phyloP scores from a whole-genome alignment of 75 land plant species.

The Cunninghamia lanceolata region DNA sequence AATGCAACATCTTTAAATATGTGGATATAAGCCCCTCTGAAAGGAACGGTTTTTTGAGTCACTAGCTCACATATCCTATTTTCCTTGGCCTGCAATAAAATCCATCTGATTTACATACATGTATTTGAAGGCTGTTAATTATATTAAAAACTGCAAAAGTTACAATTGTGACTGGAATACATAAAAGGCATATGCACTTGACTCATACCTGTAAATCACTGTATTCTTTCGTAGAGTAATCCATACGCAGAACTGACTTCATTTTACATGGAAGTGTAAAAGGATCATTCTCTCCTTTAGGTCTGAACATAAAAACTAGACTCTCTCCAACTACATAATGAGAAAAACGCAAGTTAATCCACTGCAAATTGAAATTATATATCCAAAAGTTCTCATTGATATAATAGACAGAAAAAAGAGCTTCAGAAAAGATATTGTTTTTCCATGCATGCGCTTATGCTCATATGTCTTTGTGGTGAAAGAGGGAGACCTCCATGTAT shows the following conservation, averaged over 20 bases:
- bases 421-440: not conserved
- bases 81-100: not conserved
- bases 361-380: not conserved
- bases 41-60: not conserved
- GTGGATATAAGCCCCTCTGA: not conserved
- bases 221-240: slow-evolving; percentile 1
- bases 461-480: not conserved
- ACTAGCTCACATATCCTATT: not conserved
- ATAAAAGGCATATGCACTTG: not conserved
- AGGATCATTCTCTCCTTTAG: not conserved
- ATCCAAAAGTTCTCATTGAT: not conserved
- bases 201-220: not conserved
- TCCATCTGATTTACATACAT: not conserved
- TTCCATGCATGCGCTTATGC: not conserved
- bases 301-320: slow-evolving; percentile 7
- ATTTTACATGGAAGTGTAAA: not conserved
- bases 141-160: not conserved
- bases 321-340: not conserved
- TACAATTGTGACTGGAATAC: not conserved
- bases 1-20: not conserved
- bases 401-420: not conserved
- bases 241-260: slow-evolving; percentile 6
- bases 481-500: slow-evolving; percentile 1
- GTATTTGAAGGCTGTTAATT: not conserved
- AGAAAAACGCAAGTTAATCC: not conserved